A percentile compares a stretch with the other conserved stretches of the same genome.
Evolutionary conservation across 2,329 filamentous ascomycete species (phyloP).

Genomic region (Escovopsis sp.): DNA sequence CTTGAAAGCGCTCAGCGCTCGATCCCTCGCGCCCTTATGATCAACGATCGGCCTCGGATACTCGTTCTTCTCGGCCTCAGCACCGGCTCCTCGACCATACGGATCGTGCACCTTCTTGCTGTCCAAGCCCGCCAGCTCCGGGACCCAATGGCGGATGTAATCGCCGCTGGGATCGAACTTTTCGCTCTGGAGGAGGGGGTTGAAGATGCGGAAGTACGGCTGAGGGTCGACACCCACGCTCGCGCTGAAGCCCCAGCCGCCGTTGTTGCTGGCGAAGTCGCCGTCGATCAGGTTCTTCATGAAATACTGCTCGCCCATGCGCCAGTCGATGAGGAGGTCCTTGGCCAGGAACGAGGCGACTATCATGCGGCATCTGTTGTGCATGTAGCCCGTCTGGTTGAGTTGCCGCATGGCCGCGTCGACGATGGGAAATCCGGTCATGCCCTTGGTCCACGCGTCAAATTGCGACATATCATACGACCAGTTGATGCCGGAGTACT

Average conservation of each 20-base stretch:
- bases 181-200: constrained; percentile 70
- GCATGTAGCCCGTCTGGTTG: constrained; percentile 56
- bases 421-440: constrained; percentile 69
- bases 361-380: constrained; percentile 76
- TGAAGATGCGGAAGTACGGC: constrained; percentile 85
- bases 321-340: constrained; percentile 70
- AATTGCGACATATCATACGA: constrained; percentile 59
- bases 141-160: constrained; percentile 74
- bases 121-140: constrained; percentile 50
- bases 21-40: constrained; percentile 53
- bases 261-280: constrained; percentile 66
- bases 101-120: constrained; percentile 69
- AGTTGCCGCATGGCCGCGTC: constrained; percentile 79
- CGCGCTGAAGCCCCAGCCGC: constrained; percentile 42
- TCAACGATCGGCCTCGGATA: constrained; percentile 66
- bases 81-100: constrained; percentile 48
- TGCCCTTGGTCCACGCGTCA: constrained; percentile 56
- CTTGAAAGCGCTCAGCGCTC: constrained; percentile 58
- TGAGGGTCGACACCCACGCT: constrained; percentile 68
- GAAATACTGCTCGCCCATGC: constrained; percentile 66
- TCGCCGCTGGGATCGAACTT: constrained; percentile 67
- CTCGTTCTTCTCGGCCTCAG: constrained; percentile 45
- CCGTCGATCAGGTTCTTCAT: constrained; percentile 71
- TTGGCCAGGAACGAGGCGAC: constrained; percentile 69
- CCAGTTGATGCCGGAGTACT: constrained; percentile 73